These are phyloP conservation scores for Mimosa pudica DNA, from an alignment of 306 rosid genomes.

Conservation along the genomic window DNA sequence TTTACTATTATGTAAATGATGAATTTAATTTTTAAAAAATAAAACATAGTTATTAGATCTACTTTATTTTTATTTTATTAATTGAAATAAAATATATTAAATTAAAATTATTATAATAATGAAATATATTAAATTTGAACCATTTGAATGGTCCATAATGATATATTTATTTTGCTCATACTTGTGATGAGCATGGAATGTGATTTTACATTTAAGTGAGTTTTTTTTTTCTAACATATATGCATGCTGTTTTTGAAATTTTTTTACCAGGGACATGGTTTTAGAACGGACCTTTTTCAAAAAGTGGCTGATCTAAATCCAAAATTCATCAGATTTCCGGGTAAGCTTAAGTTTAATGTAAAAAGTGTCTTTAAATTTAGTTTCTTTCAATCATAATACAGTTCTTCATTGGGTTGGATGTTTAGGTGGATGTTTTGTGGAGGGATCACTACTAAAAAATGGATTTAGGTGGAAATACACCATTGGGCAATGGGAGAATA, in stretches of 20 bases:
- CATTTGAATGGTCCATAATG: no score
- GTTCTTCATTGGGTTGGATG: not conserved
- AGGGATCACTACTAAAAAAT: not conserved
- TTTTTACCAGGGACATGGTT: not conserved
- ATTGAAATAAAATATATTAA: no score
- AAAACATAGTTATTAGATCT: no score
- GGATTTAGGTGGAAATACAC: not conserved
- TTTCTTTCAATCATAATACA: not conserved
- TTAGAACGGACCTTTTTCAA: not conserved
- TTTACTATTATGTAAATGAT: no score
- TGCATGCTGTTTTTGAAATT: not conserved
- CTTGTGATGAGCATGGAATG: no score
- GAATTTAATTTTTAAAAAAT: no score
- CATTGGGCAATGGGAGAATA: not conserved
- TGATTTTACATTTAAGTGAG: no score
- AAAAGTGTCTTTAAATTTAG: not conserved
- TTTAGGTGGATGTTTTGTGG: not conserved
- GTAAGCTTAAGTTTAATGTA: not conserved
- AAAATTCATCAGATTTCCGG: not conserved
- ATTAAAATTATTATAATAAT: no score
- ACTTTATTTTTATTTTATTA: no score
- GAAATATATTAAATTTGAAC: no score
- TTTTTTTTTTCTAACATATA: not conserved
- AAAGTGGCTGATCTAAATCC: not conserved
- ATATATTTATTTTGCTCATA: no score